Conservation (phyloP, 202 grass and related monocot genomes). For the Elaeis oleifera region DNA sequence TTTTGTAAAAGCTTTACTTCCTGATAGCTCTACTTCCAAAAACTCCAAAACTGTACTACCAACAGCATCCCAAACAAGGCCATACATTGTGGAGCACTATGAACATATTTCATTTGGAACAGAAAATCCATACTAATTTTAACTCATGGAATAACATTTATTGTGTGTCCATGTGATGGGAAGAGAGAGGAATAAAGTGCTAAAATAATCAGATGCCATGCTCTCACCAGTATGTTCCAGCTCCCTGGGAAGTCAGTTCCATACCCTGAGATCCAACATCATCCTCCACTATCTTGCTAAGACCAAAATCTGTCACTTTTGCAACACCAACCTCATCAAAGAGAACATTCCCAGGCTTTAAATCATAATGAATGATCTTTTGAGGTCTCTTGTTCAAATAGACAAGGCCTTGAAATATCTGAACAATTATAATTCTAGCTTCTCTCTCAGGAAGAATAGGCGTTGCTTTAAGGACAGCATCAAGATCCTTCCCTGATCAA, state of each 20-base stretch:
- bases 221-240: slow-evolving; percentile 94
- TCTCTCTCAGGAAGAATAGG: slow-evolving; percentile 98
- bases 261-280: slow-evolving; percentile 99
- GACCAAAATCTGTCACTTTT: slow-evolving; percentile 98
- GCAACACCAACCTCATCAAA: slow-evolving; percentile 87
- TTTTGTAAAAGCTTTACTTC: no score
- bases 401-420: slow-evolving; percentile 99
- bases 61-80: no score
- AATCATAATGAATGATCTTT: slow-evolving; percentile 96
- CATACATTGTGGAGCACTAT: no score
- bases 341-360: slow-evolving; percentile 96
- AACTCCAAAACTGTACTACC: no score
- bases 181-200: no score
- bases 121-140: no score
- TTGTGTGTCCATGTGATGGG: no score
- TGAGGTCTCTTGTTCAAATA: slow-evolving; percentile 96
- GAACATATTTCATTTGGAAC: no score
- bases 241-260: slow-evolving; percentile 97
- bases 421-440: slow-evolving; percentile 96
- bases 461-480: slow-evolving; percentile 89
- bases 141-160: no score
- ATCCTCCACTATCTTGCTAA: slow-evolving; percentile 99
- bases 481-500: slow-evolving; percentile 89
- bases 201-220: slow-evolving; percentile 3
- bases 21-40: no score